Conservation (phyloP, 768 basidiomycete species). For the Suillus clintonianus region DNA sequence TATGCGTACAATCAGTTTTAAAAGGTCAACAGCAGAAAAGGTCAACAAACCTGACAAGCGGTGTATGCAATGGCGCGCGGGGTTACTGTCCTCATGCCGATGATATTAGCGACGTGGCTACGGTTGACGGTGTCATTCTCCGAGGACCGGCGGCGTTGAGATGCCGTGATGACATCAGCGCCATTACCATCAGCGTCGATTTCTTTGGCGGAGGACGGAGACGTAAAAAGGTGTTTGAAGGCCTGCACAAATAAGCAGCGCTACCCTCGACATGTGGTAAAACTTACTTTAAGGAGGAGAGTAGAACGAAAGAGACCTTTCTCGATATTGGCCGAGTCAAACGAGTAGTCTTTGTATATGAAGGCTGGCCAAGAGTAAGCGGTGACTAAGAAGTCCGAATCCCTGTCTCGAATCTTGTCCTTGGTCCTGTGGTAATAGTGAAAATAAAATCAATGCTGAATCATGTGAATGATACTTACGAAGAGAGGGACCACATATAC, state of each 20-base stretch:
- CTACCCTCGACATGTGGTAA: background rate
- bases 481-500: background rate
- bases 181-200: background rate
- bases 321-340: constrained; percentile 10
- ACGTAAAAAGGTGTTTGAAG: constrained; percentile 13
- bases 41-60: constrained; percentile 18
- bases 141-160: background rate
- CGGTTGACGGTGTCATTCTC: background rate
- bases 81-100: constrained; percentile 12
- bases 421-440: background rate
- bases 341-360: constrained; percentile 8
- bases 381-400: background rate
- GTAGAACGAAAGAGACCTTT: constrained; percentile 12
- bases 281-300: no score
- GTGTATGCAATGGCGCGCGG: constrained; percentile 18
- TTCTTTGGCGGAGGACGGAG: constrained; percentile 10
- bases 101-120: background rate
- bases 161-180: background rate
- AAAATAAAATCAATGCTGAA: background rate
- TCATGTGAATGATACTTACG: background rate
- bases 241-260: constrained; percentile 12
- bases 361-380: background rate
- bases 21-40: background rate
- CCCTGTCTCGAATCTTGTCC: background rate
- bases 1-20: background rate